Percentiles rank a stretch among this genome's conserved stretches.
phyloP scores from a whole-genome alignment of 2,329 filamentous ascomycete genomes.

The Paracamarosporium sp. region DNA sequence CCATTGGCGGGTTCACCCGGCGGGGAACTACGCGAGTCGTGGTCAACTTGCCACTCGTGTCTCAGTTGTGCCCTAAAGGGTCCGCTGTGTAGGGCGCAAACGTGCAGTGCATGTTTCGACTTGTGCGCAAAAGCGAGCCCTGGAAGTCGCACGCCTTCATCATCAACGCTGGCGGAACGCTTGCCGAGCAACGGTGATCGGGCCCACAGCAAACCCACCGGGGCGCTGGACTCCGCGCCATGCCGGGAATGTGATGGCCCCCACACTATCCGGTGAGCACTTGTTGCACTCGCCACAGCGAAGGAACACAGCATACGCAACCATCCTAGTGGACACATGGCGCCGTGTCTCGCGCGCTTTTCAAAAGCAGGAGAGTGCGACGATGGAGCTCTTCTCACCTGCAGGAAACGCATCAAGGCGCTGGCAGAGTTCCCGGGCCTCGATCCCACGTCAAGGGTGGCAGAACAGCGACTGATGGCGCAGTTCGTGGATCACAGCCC shows the following conservation, averaged over 20 bases:
- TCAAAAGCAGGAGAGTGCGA: neutral
- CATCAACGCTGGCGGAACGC: slow-evolving; percentile 3
- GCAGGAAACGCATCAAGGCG: neutral
- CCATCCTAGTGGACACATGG: slow-evolving; percentile 1
- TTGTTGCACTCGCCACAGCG: slow-evolving; percentile 15
- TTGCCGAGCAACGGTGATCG: slow-evolving; percentile 4
- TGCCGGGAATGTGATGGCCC: slow-evolving; percentile 7
- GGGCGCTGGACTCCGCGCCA: neutral
- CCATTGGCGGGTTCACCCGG: neutral
- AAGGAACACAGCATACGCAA: slow-evolving; percentile 8
- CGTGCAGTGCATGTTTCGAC: neutral
- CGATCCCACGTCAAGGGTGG: neutral
- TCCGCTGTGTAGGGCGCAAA: neutral
- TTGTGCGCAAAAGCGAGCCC: slow-evolving; percentile 1
- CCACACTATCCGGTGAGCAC: slow-evolving; percentile 18
- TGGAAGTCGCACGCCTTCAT: slow-evolving; percentile 8
- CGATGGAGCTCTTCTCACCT: neutral
- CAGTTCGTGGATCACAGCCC: slow-evolving; percentile 12
- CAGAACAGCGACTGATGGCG: neutral
- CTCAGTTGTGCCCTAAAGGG: neutral
- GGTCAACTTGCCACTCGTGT: neutral
- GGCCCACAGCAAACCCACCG: slow-evolving; percentile 4
- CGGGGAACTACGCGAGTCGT: neutral
- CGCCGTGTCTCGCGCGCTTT: neutral
- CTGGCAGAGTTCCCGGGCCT: neutral